phyloP scores from a whole-genome alignment of 257 asterid species.

The Jaltomata sinuosa region DNA sequence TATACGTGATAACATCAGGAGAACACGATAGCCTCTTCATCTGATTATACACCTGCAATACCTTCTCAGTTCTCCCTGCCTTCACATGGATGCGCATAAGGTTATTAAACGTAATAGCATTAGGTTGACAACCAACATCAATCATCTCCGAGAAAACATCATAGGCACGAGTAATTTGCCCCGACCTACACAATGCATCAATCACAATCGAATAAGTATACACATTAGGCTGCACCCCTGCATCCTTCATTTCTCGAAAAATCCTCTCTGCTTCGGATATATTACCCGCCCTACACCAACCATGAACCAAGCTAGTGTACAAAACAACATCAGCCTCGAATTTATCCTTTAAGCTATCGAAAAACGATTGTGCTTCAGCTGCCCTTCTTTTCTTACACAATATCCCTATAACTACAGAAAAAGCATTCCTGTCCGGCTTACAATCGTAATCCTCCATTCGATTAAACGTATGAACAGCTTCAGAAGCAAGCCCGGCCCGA shows the following conservation, averaged over 20 bases:
- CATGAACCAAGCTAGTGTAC: slow-evolving; percentile 75
- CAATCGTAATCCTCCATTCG: slow-evolving; percentile 83
- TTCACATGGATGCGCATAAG: slow-evolving; percentile 87
- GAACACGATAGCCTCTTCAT: slow-evolving; percentile 68
- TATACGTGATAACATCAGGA: slow-evolving; percentile 73
- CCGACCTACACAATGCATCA: slow-evolving; percentile 80
- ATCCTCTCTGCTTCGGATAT: slow-evolving; percentile 71
- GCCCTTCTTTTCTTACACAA: slow-evolving; percentile 69
- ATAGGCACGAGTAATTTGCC: slow-evolving; percentile 85
- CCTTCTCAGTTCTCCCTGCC: slow-evolving; percentile 90
- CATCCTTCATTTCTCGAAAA: slow-evolving; percentile 61
- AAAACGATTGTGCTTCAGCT: slow-evolving; percentile 67
- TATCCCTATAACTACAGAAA: slow-evolving; percentile 51
- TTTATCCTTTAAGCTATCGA: slow-evolving; percentile 62
- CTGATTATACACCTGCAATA: slow-evolving; percentile 70
- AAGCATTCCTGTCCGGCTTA: slow-evolving; percentile 51
- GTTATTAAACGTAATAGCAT: slow-evolving; percentile 68
- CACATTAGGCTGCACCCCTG: slow-evolving; percentile 57
- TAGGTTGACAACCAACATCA: slow-evolving; percentile 60
- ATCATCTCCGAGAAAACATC: slow-evolving; percentile 88
- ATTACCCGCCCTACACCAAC: slow-evolving; percentile 76
- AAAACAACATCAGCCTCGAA: slow-evolving; percentile 72
- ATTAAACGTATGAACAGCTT: slow-evolving; percentile 71
- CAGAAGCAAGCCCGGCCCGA: slow-evolving; percentile 69
- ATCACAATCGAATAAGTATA: slow-evolving; percentile 75